phyloP scores from a whole-genome alignment of 2,329 filamentous ascomycete species.

The Phyllachora maydis region DNA sequence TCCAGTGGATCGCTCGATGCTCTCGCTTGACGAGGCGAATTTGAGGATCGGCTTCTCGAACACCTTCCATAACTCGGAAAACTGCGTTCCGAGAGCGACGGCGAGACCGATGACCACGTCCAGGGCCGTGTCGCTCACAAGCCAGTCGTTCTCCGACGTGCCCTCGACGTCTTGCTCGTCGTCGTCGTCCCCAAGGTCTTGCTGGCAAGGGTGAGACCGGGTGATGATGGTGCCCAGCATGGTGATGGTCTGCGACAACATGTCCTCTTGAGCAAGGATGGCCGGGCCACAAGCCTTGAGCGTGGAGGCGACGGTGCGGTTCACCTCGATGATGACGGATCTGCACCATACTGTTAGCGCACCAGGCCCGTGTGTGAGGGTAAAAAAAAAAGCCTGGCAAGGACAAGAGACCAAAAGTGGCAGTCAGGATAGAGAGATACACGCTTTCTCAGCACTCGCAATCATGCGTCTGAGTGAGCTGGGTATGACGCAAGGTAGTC shows the following conservation, averaged over 20 bases:
- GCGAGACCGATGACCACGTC: conserved; percentile 78
- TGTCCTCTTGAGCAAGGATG: conserved; percentile 52
- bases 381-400: conserved; percentile 5
- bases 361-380: conserved; percentile 2
- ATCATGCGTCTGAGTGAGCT: conserved; percentile 95
- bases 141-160: conserved; percentile 92
- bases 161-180: conserved; percentile 59
- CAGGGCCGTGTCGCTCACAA: conserved; percentile 83
- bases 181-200: conserved; percentile 67
- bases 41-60: conserved; percentile 85
- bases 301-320: conserved; percentile 77
- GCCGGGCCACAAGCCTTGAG: conserved; percentile 82
- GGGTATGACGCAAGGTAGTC: conserved; percentile 85
- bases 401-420: too few species aligned
- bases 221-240: conserved; percentile 63
- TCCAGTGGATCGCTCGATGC: conserved; percentile 72
- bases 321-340: conserved; percentile 81
- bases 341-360: conserved; percentile 35
- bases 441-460: conserved; percentile 83
- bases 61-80: conserved; percentile 81
- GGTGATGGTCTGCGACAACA: conserved; percentile 57
- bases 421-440: conserved; percentile 32
- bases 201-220: conserved; percentile 81
- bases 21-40: conserved; percentile 69
- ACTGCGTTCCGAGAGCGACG: conserved; percentile 59